Conservation (phyloP, 495 filamentous ascomycete species). For the Penicillium fimorum region DNA sequence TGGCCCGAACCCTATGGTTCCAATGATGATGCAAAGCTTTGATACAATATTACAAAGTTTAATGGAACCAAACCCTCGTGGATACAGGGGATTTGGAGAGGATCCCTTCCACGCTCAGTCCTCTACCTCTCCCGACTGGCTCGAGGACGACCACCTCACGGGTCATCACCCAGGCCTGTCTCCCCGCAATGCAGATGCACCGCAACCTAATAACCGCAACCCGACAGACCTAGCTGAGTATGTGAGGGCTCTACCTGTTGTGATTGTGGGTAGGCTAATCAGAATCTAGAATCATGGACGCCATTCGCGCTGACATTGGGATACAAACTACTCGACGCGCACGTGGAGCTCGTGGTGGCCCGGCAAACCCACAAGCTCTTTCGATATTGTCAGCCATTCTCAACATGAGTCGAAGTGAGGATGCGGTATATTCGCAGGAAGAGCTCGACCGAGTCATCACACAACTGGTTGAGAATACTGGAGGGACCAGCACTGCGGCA, state of each 20-base stretch:
- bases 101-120: slow-evolving; percentile 12
- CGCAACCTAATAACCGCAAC: slow-evolving; percentile 30
- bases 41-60: slow-evolving; percentile 34
- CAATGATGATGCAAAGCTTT: slow-evolving; percentile 33
- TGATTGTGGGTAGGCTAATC: slow-evolving; percentile 8
- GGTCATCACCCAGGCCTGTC: slow-evolving; percentile 25
- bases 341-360: slow-evolving; percentile 21
- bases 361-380: slow-evolving; percentile 31
- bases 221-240: slow-evolving; percentile 38
- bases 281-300: slow-evolving; percentile 32
- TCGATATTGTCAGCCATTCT: slow-evolving; percentile 50
- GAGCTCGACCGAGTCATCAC: slow-evolving; percentile 86
- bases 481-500: slow-evolving; percentile 65
- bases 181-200: slow-evolving; percentile 35
- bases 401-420: slow-evolving; percentile 63
- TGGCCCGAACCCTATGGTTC: slow-evolving; percentile 26
- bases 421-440: slow-evolving; percentile 91
- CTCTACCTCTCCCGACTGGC: slow-evolving; percentile 15
- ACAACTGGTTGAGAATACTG: slow-evolving; percentile 79
- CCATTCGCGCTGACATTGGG: slow-evolving; percentile 24
- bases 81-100: slow-evolving; percentile 5
- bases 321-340: slow-evolving; percentile 17
- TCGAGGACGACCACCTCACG: slow-evolving; percentile 10
- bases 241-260: slow-evolving; percentile 13
- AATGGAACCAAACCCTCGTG: slow-evolving; percentile 24